These are phyloP conservation scores for Phytophthora macrochlamydospora DNA, from an alignment of 352 stramenopile species.

Conservation along the genomic window DNA sequence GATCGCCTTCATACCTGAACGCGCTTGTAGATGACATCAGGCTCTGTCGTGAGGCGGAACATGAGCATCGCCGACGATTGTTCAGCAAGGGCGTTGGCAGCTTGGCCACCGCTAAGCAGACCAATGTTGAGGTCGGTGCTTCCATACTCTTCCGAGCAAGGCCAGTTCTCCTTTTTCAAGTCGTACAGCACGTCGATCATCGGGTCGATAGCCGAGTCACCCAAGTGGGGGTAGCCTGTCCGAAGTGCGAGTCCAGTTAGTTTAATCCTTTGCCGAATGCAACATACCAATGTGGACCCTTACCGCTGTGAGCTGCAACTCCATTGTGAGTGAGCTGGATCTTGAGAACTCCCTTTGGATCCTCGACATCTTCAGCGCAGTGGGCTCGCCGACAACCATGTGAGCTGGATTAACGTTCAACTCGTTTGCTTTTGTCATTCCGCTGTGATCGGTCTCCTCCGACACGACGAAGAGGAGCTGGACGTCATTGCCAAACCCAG, in stretches of 20 bases:
- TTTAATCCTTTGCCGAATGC: too few species aligned
- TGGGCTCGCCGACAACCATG: slow-evolving; percentile 87
- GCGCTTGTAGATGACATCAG: slow-evolving; percentile 68
- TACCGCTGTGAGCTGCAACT: slow-evolving; percentile 81
- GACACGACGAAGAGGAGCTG: slow-evolving; percentile 87
- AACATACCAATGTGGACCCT: neutral
- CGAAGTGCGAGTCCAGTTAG: too few species aligned
- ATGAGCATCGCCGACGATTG: slow-evolving; percentile 88
- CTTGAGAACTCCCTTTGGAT: slow-evolving; percentile 88
- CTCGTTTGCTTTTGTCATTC: slow-evolving; percentile 90
- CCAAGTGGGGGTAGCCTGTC: slow-evolving; percentile 80
- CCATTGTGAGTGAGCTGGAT: slow-evolving; percentile 75
- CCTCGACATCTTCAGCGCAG: slow-evolving; percentile 79
- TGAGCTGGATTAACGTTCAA: slow-evolving; percentile 69
- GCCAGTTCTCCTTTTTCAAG: slow-evolving; percentile 80
- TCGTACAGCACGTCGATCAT: slow-evolving; percentile 86
- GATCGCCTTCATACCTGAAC: slow-evolving; percentile 47
- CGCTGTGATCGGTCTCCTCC: slow-evolving; percentile 88
- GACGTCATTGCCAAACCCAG: slow-evolving; percentile 63
- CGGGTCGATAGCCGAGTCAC: slow-evolving; percentile 83
- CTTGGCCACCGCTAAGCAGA: slow-evolving; percentile 78
- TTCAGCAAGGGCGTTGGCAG: slow-evolving; percentile 83
- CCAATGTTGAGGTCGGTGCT: slow-evolving; percentile 88
- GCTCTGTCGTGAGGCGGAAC: slow-evolving; percentile 83
- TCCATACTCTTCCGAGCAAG: slow-evolving; percentile 78